phyloP scores from a whole-genome alignment of 2,329 filamentous ascomycete species.

The Scedosporium dehoogii region DNA sequence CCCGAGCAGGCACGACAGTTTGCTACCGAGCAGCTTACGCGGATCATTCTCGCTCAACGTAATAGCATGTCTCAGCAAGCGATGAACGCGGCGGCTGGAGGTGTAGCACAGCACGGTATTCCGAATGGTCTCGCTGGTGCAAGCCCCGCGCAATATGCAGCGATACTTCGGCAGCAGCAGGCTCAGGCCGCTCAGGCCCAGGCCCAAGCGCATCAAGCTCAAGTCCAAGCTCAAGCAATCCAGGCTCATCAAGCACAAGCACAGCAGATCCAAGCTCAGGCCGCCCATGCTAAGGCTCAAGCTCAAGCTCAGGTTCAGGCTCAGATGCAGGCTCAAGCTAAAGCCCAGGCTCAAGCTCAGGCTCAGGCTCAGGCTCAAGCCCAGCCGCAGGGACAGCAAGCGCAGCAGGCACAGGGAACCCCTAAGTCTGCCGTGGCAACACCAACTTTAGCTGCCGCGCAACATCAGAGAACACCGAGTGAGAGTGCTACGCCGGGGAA shows the following conservation, averaged over 20 bases:
- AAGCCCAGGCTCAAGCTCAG: slow-evolving; percentile 10
- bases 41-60: slow-evolving; percentile 36
- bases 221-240: slow-evolving; percentile 9
- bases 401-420: background rate
- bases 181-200: slow-evolving; percentile 9
- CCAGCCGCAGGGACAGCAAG: slow-evolving; percentile 10
- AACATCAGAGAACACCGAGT: slow-evolving; percentile 24
- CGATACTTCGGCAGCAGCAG: slow-evolving; percentile 42
- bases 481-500: slow-evolving; percentile 27
- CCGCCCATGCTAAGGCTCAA: slow-evolving; percentile 2
- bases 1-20: slow-evolving; percentile 39
- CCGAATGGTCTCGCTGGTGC: slow-evolving; percentile 38
- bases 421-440: background rate
- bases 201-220: slow-evolving; percentile 14
- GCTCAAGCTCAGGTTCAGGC: slow-evolving; percentile 4
- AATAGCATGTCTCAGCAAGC: slow-evolving; percentile 34
- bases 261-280: slow-evolving; percentile 1
- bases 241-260: slow-evolving; percentile 1
- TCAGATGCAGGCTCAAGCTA: slow-evolving; percentile 10
- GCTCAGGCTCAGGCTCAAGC: slow-evolving; percentile 12
- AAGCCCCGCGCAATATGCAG: slow-evolving; percentile 50
- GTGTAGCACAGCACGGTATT: slow-evolving; percentile 34
- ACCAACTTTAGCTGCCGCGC: background rate
- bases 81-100: slow-evolving; percentile 46
- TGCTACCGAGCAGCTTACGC: slow-evolving; percentile 39